phyloP scores from a whole-genome alignment of 306 rosid genomes.

The Pterocarpus macrocarpus region DNA sequence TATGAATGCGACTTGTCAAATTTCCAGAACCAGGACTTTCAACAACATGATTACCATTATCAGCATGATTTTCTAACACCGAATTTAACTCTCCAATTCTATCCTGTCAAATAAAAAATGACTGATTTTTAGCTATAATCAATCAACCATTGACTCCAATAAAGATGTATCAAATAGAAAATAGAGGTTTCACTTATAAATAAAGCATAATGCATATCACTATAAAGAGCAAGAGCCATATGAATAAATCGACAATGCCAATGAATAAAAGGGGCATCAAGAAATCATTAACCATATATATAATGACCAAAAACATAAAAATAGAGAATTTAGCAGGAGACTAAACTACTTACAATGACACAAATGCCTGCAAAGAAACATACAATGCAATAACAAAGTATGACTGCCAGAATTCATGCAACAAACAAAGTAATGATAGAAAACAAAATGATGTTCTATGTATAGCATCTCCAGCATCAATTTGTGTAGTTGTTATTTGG shows the following conservation, averaged over 20 bases:
- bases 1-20: conserved; percentile 57
- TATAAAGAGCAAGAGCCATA: neutral
- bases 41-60: conserved; percentile 65
- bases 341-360: neutral
- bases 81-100: conserved; percentile 74
- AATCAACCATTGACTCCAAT: conserved; percentile 15
- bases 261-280: neutral
- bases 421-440: conserved; percentile 12
- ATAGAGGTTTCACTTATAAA: conserved; percentile 27
- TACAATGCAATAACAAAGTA: conserved; percentile 10
- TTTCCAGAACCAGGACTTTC: conserved; percentile 56
- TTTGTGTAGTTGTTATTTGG: too few relatives aligned
- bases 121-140: conserved; percentile 32
- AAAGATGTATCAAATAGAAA: conserved; percentile 15
- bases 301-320: neutral
- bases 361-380: conserved; percentile 3
- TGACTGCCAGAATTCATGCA: conserved; percentile 27
- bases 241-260: conserved; percentile 29
- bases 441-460: conserved; percentile 4
- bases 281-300: conserved; percentile 21
- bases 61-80: conserved; percentile 53
- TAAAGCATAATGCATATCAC: conserved; percentile 9
- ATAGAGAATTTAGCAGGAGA: neutral
- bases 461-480: neutral
- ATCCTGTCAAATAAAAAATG: conserved; percentile 62